Percentiles rank a stretch among this genome's conserved stretches.
These are phyloP conservation scores for Ballota nigra DNA, from an alignment of 257 asterid genomes.

Conservation along the genomic window DNA sequence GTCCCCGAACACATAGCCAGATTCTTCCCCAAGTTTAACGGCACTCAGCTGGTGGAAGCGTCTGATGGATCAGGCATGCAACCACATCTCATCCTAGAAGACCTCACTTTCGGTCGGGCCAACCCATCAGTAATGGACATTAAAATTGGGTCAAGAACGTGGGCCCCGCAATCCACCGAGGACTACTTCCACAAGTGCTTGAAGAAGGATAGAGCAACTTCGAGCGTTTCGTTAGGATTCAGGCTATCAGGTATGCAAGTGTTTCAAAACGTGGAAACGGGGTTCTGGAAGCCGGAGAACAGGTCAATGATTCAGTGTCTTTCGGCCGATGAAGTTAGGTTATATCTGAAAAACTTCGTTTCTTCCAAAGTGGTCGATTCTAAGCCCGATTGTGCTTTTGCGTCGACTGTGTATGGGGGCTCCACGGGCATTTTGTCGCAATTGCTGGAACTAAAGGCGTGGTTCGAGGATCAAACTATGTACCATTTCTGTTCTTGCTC, in stretches of 20 bases:
- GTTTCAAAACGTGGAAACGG: slow-evolving; percentile 38
- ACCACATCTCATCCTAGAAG: slow-evolving; percentile 68
- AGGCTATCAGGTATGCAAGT: slow-evolving; percentile 77
- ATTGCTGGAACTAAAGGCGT: slow-evolving; percentile 73
- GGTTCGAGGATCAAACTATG: slow-evolving; percentile 87
- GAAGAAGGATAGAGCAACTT: slow-evolving; percentile 62
- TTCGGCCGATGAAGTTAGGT: slow-evolving; percentile 49
- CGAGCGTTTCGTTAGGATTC: slow-evolving; percentile 68
- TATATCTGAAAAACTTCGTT: slow-evolving; percentile 57
- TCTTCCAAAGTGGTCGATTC: slow-evolving; percentile 45
- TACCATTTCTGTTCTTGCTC: slow-evolving; percentile 80
- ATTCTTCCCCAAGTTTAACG: slow-evolving; percentile 74
- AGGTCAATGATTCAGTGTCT: slow-evolving; percentile 38
- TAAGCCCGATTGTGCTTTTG: slow-evolving; percentile 72
- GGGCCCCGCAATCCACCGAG: slow-evolving; percentile 68
- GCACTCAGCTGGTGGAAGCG: slow-evolving; percentile 80
- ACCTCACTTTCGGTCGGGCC: slow-evolving; percentile 40
- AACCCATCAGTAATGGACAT: slow-evolving; percentile 84
- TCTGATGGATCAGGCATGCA: slow-evolving; percentile 83
- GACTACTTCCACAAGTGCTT: slow-evolving; percentile 61
- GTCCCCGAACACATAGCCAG: slow-evolving; percentile 55
- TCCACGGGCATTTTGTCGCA: slow-evolving; percentile 72
- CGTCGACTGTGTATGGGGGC: slow-evolving; percentile 79
- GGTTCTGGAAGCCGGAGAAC: slow-evolving; percentile 66
- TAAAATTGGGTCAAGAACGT: slow-evolving; percentile 88